A percentile compares a stretch with the other conserved stretches of the same genome.
Evolutionary conservation across 2,329 filamentous ascomycete species (phyloP).

Genomic region (Cercospora sp.): DNA sequence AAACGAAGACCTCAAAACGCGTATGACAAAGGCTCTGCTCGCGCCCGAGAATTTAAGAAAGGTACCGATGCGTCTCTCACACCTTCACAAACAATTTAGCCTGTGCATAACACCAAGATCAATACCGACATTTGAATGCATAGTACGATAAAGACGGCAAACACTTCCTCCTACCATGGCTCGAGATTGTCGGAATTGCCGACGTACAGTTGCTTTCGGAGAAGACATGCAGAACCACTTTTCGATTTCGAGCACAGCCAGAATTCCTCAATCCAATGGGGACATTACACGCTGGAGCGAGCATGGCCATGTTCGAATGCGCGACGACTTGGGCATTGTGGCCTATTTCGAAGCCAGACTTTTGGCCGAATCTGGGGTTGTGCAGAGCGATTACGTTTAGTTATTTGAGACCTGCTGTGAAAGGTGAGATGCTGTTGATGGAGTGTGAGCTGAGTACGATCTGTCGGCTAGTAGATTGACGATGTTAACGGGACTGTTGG

Average conservation of each 20-base stretch:
- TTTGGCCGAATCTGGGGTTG: conserved; percentile 25
- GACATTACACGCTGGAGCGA: conserved; percentile 27
- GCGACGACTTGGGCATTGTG: conserved; percentile 24
- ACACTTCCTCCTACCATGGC: conserved; percentile 27
- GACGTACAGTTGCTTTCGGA: conserved; percentile 17
- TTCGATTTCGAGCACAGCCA: conserved; percentile 25
- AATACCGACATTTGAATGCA: no score
- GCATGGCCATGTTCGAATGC: conserved; percentile 29
- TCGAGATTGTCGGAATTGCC: conserved; percentile 22
- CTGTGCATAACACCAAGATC: neutral
- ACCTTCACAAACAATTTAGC: neutral
- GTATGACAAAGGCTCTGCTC: conserved; percentile 23
- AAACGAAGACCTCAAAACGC: conserved; percentile 7
- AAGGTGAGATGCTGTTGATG: conserved; percentile 27
- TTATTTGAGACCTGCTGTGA: conserved; percentile 27
- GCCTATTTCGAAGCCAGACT: conserved; percentile 22
- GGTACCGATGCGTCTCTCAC: neutral
- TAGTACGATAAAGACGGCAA: conserved; percentile 24
- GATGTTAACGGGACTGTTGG: no score
- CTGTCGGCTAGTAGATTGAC: no score
- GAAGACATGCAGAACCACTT: conserved; percentile 18
- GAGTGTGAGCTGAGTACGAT: conserved; percentile 31
- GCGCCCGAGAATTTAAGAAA: conserved; percentile 19
- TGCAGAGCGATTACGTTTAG: conserved; percentile 26
- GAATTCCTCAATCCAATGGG: conserved; percentile 31